phyloP scores from a whole-genome alignment of 352 stramenopile genomes.

The Phytophthora colocasiae region DNA sequence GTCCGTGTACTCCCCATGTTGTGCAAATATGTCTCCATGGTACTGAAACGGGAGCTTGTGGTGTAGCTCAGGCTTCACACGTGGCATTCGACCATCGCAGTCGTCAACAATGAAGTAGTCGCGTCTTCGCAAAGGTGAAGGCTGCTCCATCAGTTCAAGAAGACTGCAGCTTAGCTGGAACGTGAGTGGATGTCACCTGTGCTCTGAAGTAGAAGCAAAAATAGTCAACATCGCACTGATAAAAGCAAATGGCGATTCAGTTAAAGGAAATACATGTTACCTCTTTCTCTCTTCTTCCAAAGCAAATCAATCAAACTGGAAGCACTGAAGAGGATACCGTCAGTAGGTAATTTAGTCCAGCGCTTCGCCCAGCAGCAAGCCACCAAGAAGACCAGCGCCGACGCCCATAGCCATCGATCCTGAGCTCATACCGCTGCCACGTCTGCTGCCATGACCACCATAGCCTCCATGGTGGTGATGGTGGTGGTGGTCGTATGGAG shows the following conservation, averaged over 20 bases:
- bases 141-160: constrained; percentile 15
- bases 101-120: constrained; percentile 43
- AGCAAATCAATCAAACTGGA: constrained; percentile 3
- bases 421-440: constrained; percentile 39
- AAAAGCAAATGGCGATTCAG: constrained; percentile 20
- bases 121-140: constrained; percentile 28
- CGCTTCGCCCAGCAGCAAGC: constrained; percentile 76
- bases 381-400: constrained; percentile 75
- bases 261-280: constrained; percentile 23
- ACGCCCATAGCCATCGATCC: constrained; percentile 72
- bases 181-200: background rate
- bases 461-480: constrained; percentile 40
- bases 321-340: too few species aligned
- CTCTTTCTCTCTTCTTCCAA: constrained; percentile 14
- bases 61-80: constrained; percentile 34
- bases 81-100: constrained; percentile 2
- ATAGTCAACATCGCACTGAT: constrained; percentile 18
- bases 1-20: constrained; percentile 74
- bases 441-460: constrained; percentile 16
- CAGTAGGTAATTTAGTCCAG: constrained; percentile 40
- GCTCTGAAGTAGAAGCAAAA: constrained; percentile 10
- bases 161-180: too few species aligned
- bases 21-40: constrained; percentile 74
- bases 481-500: constrained; percentile 37
- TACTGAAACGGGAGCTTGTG: constrained; percentile 73